These are phyloP conservation scores for Fomitopsis schrenkii DNA, from an alignment of 1,284 basidiomycete genomes.

Conservation along the genomic window DNA sequence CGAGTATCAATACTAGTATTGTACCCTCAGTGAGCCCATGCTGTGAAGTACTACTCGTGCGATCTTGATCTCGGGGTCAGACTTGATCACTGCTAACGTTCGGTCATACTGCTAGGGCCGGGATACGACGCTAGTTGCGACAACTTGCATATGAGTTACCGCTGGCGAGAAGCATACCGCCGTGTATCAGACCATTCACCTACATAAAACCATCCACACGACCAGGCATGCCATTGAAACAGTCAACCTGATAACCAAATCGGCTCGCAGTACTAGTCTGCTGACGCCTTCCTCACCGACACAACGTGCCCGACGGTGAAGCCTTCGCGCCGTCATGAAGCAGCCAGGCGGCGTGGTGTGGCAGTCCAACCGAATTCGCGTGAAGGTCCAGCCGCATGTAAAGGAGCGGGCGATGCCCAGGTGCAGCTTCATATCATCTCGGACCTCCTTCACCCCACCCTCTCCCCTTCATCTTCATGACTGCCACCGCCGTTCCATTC, in stretches of 20 bases:
- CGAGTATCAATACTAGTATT: too few species aligned
- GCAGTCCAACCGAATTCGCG: background rate
- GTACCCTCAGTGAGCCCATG: too few species aligned
- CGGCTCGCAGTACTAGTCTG: background rate
- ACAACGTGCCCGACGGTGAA: slow-evolving; percentile 1
- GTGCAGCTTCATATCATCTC: slow-evolving; percentile 15
- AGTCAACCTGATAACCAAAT: background rate
- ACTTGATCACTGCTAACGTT: too few species aligned
- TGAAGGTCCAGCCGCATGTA: slow-evolving; percentile 2
- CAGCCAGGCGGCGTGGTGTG: background rate
- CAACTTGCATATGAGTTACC: too few species aligned
- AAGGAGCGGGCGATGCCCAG: background rate
- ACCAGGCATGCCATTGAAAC: too few species aligned
- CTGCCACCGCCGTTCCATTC: background rate
- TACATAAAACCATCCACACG: too few species aligned
- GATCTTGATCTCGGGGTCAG: too few species aligned
- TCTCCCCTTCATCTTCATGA: slow-evolving; percentile 12
- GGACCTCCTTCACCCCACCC: slow-evolving; percentile 7
- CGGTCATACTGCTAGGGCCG: too few species aligned
- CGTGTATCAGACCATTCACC: too few species aligned
- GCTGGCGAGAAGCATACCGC: too few species aligned
- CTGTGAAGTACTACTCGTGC: too few species aligned
- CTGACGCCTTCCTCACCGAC: background rate
- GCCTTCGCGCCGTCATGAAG: slow-evolving; percentile 1
- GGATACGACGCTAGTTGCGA: too few species aligned